These are phyloP conservation scores for Colletotrichum tanaceti DNA, from an alignment of 2,329 filamentous ascomycete genomes.

Conservation along the genomic window DNA sequence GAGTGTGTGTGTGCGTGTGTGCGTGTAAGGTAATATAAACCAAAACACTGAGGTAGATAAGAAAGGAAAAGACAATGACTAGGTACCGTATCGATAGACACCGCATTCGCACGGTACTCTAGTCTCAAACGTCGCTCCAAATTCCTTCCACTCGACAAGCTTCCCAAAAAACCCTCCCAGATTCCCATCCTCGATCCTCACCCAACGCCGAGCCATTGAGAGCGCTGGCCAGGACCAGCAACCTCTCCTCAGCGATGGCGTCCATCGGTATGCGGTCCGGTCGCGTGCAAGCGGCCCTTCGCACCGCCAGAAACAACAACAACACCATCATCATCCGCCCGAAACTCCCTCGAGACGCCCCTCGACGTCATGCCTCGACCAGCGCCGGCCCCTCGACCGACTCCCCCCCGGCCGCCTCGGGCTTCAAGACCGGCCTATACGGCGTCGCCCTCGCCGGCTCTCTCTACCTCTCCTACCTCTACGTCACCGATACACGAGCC, in stretches of 20 bases:
- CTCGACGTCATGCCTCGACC: conserved; percentile 49
- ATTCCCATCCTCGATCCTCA: conserved; percentile 17
- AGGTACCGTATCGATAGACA: neutral
- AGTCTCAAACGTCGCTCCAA: conserved; percentile 15
- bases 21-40: too few relatives aligned
- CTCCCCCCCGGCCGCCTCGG: conserved; percentile 47
- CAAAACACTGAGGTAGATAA: too few relatives aligned
- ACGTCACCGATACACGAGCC: conserved; percentile 79
- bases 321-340: conserved; percentile 39
- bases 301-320: conserved; percentile 35
- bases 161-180: conserved; percentile 16
- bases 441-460: conserved; percentile 56
- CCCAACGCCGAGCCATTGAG: conserved; percentile 48
- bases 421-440: conserved; percentile 54
- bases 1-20: too few relatives aligned
- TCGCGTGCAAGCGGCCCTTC: conserved; percentile 44
- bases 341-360: conserved; percentile 44
- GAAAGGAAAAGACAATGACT: too few relatives aligned
- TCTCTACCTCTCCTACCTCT: conserved; percentile 68
- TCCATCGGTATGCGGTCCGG: conserved; percentile 46
- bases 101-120: conserved; percentile 16
- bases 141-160: conserved; percentile 24
- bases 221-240: conserved; percentile 48
- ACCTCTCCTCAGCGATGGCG: conserved; percentile 47
- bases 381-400: conserved; percentile 42